Conservation (phyloP, 192 early-diverging fungal species). For the Backusella circina region DNA sequence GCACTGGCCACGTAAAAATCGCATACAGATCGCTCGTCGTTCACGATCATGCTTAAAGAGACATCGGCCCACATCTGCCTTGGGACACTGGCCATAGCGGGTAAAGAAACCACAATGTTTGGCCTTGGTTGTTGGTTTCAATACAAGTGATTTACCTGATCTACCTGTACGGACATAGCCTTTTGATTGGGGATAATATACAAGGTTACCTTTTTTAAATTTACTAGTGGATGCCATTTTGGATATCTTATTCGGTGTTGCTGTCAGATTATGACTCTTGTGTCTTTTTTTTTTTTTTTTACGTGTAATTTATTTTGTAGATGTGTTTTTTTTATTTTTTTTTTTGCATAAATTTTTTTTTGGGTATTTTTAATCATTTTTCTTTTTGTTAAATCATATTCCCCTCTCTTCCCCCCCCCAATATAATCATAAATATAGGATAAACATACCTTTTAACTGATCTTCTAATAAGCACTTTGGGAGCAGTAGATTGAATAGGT, state of each 20-base stretch:
- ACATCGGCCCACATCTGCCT: conserved; percentile 20
- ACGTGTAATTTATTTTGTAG: background rate
- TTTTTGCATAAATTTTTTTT: background rate
- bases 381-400: background rate
- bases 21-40: conserved; percentile 48
- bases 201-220: conserved; percentile 21
- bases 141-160: conserved; percentile 22
- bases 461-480: conserved; percentile 7
- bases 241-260: background rate
- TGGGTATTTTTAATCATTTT: background rate
- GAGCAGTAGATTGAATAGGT: background rate
- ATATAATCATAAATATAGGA: background rate
- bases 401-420: background rate
- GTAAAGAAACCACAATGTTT: conserved; percentile 26
- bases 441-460: conserved; percentile 11
- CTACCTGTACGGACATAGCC: conserved; percentile 26
- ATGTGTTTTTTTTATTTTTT: background rate
- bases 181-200: conserved; percentile 18
- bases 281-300: background rate
- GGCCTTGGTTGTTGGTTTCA: conserved; percentile 5
- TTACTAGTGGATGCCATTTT: background rate
- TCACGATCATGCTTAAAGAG: conserved; percentile 46
- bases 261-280: background rate
- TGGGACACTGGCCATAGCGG: conserved; percentile 36
- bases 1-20: conserved; percentile 46